phyloP scores from a whole-genome alignment of 176 grass and related monocot genomes.

The Poa annua region DNA sequence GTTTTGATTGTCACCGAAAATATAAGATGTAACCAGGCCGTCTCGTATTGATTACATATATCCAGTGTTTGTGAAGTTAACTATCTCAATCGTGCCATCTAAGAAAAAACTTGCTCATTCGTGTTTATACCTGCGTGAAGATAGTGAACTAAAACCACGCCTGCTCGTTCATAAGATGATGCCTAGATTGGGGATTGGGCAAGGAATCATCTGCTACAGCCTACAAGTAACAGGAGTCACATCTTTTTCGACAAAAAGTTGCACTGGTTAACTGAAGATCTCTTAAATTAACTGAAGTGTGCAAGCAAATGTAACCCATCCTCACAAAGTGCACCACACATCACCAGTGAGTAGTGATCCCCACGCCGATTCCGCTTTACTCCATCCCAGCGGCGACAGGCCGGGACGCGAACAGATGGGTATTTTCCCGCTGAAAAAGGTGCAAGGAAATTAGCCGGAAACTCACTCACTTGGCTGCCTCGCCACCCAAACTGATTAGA shows the following conservation, averaged over 20 bases:
- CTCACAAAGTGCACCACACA: background rate
- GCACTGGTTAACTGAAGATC: no score
- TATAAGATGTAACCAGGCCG: background rate
- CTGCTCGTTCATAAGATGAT: background rate
- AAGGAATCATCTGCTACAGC: background rate
- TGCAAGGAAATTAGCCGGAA: background rate
- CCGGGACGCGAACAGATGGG: background rate
- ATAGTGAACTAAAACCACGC: background rate
- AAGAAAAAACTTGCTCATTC: background rate
- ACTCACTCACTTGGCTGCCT: background rate
- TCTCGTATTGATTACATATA: background rate
- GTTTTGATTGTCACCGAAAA: background rate
- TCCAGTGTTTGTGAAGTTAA: background rate
- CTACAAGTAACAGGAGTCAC: background rate
- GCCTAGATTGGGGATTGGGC: background rate
- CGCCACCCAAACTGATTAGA: slow-evolving; percentile 32
- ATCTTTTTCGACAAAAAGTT: background rate
- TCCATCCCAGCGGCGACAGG: background rate
- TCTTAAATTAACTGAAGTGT: background rate
- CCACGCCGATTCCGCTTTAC: slow-evolving; percentile 1
- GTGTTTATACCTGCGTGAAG: background rate
- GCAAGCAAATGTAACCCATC: background rate
- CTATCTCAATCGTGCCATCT: no score
- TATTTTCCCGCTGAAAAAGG: background rate
- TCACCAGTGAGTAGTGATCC: background rate